Evolutionary conservation across 2,329 filamentous ascomycete species (phyloP), one percentile per base, ranked within the genome.

Genomic region (Penicillium crustosum): DNA sequence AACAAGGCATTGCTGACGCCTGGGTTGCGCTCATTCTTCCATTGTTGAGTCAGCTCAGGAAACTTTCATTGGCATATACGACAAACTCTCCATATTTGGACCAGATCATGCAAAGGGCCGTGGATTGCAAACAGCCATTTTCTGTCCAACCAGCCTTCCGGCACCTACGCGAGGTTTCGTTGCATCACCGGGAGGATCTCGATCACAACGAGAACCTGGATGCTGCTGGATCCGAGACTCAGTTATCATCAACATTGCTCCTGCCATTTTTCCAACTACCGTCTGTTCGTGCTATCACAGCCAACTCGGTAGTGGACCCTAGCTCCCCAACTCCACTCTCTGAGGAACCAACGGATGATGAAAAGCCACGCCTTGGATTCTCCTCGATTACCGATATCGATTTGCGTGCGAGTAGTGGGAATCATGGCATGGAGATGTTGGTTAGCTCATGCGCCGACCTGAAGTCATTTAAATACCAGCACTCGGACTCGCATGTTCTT

Each of bases 401-500:
- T 8, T 49, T 72, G 12, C 64, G 60, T 4, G 49, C 60, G 8
- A 72, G 70, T 56, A 70, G 66, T 33, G 69, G 66, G 2, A 60
- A 63, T 3, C 50, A 61, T 3, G 69, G 70, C 10, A 69, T 72
- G 64, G 53, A 62, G 17, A 52, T 38, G 1, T 31, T 72, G 23
- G 52, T 72, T 10, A 45, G 59, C 2, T 62, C 62, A 3, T 71
- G 70, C 54, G 47, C 64, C 8, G 55, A 61, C 1, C 52, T 72
- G 17, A 61, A 57, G 4, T 68, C 67, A 0, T 70, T 72, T 55
- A 72, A 71, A 49, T 71, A 72, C 29, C 70, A 72, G 42, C 70
- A 72, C 55, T 70, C 68, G 1, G 69, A 72, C 45, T 61, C 62
- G 2, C 66, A 69, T n/a, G 41, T 69, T 7, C 58, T 62, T 2